Base-by-base conservation (phyloP, 345 rosid species). In the Rhizophora mangle region DNA sequence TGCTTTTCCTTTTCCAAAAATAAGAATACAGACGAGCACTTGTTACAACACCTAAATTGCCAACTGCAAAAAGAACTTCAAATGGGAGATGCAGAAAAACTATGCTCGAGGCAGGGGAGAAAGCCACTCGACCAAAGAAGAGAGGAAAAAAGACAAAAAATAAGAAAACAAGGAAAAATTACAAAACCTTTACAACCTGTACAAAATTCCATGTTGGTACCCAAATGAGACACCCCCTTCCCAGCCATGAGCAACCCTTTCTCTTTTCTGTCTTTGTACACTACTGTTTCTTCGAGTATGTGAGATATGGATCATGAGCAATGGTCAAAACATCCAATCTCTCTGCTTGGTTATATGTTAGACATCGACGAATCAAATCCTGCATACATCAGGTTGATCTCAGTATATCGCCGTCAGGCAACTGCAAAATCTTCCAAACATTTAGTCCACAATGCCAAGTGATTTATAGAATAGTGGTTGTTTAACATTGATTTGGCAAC, bases 331-430 rank as follows among this genome's bases (percentile, higher is more conserved):
- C 99, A 71, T 95, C 97, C 1, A 91, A 96, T 81, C 99, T 86
- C 30, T 95, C 99, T 0, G 82, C 77, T 78, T 95, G 99, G 79
- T 87, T 89, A 75, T 95, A 95, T 3, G 94, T 87, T 67, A 95
- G 82, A 85, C 98, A 95, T 65, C 91, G 81, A 13, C 98, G 90
- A 76, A 95, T 92, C 79, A 95, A 79, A 10, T 95, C 99, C 97
- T 95, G 86, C 82, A 32, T 39, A 58, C 36, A 56, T 56, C 24
- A 56, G 29, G 49, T 13, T 13, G 49, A 43, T 15, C 49, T 43
- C 49, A 13, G 16, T 43, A 43, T 3, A 43, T 43, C 0, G 0
- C 49, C 5, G 1, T 13, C 18, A 15, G 18, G 49, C 19, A 3
- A 43, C 49, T 13, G 5, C 1, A 3, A 43, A 13, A 11, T 11